Base-by-base conservation (phyloP, 805 yeast genomes). In the Saccharomycopsis fodiens region DNA sequence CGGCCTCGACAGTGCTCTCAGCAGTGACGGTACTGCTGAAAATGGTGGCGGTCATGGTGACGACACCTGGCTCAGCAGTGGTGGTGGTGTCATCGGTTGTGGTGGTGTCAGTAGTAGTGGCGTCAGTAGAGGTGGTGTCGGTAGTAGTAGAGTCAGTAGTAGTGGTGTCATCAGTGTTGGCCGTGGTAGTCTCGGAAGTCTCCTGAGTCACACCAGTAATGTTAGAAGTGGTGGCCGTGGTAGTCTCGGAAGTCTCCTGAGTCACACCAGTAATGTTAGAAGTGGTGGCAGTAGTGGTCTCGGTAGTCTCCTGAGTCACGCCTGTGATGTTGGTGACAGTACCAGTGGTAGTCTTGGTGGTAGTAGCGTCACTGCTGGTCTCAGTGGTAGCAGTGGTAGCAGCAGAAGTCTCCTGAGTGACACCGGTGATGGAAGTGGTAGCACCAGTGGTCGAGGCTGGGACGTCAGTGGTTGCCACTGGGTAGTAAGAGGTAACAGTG, bases 381-480 rank as follows among this genome's bases (percentile, higher is more conserved):
- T 7, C 6, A 25, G 29, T 25, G 6, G 6, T 25, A 6, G 6
- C 10, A 10, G 10, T 25, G 20, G 40, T 16, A 15, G 41, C 21
- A 27, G 47, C 37, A 30, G 54, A 40, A 31, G 55, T 48, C 44
- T 54, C 50, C 29, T 25, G 10, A 25, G n/a, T 7, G 29, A 10
- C 10, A 7, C 6, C 6, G 10, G 29, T 25, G 6, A 7, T 25
- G 10, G 6, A 7, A 10, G 10, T 25, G 20, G 40, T 16, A 15
- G 41, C 21, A 27, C 46, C 37, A 30, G 54, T 38, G 29, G 55
- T 48, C 44, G 6, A 25, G 10, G 29, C 10, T 49, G 59, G 59
- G 45, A 58, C 55, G 56, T 54, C 54, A 37, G 59, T 55, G 44
- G 59, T 56, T n/a, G n/a, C n/a, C n/a, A n/a, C n/a, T n/a, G n/a